Evolutionary conservation across 2,329 filamentous ascomycete genomes (phyloP), one percentile per base, ranked within the genome.

Genomic region (Fusarium udum): DNA sequence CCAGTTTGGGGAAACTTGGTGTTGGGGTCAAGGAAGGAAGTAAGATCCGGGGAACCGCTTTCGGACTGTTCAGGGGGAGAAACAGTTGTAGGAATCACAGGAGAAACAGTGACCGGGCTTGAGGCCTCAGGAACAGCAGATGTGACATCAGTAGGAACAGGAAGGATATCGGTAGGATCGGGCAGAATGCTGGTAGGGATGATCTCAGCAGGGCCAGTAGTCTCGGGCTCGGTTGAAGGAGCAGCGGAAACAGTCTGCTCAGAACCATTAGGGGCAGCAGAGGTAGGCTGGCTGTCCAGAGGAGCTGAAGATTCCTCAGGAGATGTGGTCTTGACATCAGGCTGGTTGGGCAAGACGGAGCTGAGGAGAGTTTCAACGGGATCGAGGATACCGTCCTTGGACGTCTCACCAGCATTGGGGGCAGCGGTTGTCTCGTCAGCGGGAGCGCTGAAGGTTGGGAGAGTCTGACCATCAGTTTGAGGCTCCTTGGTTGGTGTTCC

Each of bases 311-410:
- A 67, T 26, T 63, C 64, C 20, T 67, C 63, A 12, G 64, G 64
- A 7, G 59, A 64, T 15, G 65, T 72, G 24, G 49, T 46, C 43
- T 73, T 51, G 40, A 48, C 67, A 22, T 53, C 43, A 12, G 71
- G 57, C 7, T 67, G 64, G 20, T 46, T 58, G 36, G 72, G 72
- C 34, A 78, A 49, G 24, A 77, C 46, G 11, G 64, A 74, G 39
- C 61, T 68, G 32, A 79, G 26, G 32, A 76, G 42, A 16, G 77
- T 74, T 16, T 64, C 51, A n/a, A 79, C 61, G 20, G 79, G 77
- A 39, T 77, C 73, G 48, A 78, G 56, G 7, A 78, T 37, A n/a
- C 72, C 75, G 26, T 42, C 67, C n/a, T 70, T 60, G 15, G 70
- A 59, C 7, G 72, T 75, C 6, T 65, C 31, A 15, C 36, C 61